Percentiles rank a stretch among this genome's conserved stretches.
Evolutionary conservation across 441 rosid genomes (phyloP).

Genomic region (Gossypium armourianum): DNA sequence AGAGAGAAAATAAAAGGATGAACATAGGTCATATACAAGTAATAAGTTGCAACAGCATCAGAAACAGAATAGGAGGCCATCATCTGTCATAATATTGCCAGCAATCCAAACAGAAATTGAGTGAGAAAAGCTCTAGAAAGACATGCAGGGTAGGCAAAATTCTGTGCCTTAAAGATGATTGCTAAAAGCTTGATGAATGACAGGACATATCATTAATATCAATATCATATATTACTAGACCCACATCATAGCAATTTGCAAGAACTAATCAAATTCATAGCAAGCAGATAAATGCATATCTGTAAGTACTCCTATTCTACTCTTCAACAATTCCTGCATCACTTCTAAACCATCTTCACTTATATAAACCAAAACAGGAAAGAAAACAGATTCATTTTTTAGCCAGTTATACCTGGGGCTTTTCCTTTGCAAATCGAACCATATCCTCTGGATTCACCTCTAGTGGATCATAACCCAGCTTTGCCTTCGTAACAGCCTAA

Average conservation of each 20-base stretch:
- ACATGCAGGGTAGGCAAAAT: constrained; percentile 14
- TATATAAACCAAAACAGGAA: constrained; percentile 10
- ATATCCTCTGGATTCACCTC: constrained; percentile 99
- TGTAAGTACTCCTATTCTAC: neutral
- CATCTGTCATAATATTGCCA: constrained; percentile 46
- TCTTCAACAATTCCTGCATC: neutral
- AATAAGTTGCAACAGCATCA: constrained; percentile 95
- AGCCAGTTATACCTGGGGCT: constrained; percentile 63
- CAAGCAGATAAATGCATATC: neutral
- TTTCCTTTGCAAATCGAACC: constrained; percentile 91
- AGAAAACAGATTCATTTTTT: constrained; percentile 14
- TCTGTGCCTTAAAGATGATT: neutral
- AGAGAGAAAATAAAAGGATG: constrained; percentile 96
- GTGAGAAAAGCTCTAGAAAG: constrained; percentile 19
- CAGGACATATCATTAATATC: neutral
- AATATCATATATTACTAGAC: neutral
- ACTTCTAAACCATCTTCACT: constrained; percentile 7
- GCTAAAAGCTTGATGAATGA: neutral
- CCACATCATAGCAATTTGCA: constrained; percentile 11
- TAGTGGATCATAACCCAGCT: constrained; percentile 90
- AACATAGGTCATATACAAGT: constrained; percentile 91
- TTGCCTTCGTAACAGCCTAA: constrained; percentile 94
- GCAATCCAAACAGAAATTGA: constrained; percentile 17
- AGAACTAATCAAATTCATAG: neutral
- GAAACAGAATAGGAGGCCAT: constrained; percentile 99